Base-by-base conservation (phyloP, 345 rosid species). In the Crucihimalaya himalaica region DNA sequence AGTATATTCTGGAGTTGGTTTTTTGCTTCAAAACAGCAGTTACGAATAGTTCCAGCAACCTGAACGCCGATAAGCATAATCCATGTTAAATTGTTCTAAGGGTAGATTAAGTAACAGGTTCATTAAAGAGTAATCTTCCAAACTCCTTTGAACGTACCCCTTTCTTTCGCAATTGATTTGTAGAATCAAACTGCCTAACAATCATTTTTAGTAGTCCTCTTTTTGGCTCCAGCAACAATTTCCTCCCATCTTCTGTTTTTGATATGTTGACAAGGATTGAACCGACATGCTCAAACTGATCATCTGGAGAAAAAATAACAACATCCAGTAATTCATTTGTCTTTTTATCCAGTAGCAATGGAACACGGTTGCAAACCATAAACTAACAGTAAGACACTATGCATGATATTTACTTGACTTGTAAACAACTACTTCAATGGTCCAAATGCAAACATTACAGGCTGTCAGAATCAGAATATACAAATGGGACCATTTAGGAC, bases 1-100 rank as follows among this genome's bases (percentile, higher is more conserved):
- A 94, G 97, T 82, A 91, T 78, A 82, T 91, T 83, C 73, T 85
- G 92, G 29, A 94, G 84, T 63, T 89, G 91, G 80, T 81, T 84
- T 78, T 91, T 93, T 29, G 97, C 98, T 81, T 94, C 96, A 78
- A 94, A 91, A 79, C 90, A 91, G 76, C 97, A 94, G 79, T 94
- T 89, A 60, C 86, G 87, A 53, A 91, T 82, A 35, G 92, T 91
- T 73, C 98, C 95, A 60, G 89, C 85, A 15, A 91, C 92, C 98
- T 94, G 82, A 65, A 48, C 58, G 6, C 53, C 68, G 5, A 31
- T 25, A 58, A 61, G 43, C 52, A 61, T 53, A 46, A 11, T 2
- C 37, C 20, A 35, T 25, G 45, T 27, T 21, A 21, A 59, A 66
- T 5, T 34, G 8, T 15, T 13, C 43, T 2, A 14, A 25, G 21